Evolutionary conservation across 352 stramenopile species (phyloP), one percentile per base, ranked within the genome.

Genomic region (Globisporangium iwayamae): DNA sequence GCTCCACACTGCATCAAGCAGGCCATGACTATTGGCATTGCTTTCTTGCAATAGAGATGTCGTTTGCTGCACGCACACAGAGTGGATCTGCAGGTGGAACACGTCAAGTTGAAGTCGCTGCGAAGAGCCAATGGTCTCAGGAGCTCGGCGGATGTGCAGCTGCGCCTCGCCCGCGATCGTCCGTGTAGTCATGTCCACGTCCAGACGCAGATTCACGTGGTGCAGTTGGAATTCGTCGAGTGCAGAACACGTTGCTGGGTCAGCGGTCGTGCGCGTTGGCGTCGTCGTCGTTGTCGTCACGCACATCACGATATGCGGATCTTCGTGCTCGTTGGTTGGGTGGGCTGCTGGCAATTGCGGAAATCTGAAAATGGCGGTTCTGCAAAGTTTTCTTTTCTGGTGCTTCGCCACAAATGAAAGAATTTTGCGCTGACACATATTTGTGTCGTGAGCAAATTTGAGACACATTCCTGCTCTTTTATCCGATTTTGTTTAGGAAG

Each of bases 241-340:
- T 25, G 71, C 73, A 4, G 81, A 55, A 60, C 83, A 92, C 25
- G 83, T 92, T 57, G 83, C 83, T 14, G 83, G 83, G 56, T 92
- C 83, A n/a, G 32, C 41, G 20, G 20, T 50, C 46, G 32, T 20
- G 10, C 39, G 39, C 39, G 39, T 46, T 14, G 39, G 3, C 25
- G 25, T 2, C 25, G 25, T 28, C 25, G 25, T 28, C 25, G 45
- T 6, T 13, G n/a, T 56, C 39, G 56, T 53, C 16, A 30, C 41
- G 28, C 56, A 62, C 56, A 62, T 62, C 39, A 18, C 38, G 5
- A 28, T 28, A 46, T 46, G 38, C 38, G 38, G 38, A 13, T 43
- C 38, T 43, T 43, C 38, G 11, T 43, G 25, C 3, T 56, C 25
- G 28, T 7, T 36, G 16, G 25, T 20, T 56, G 32, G 25, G 18